phyloP scores from a whole-genome alignment of 2,329 filamentous ascomycete species.

The Aspergillus sclerotialis region DNA sequence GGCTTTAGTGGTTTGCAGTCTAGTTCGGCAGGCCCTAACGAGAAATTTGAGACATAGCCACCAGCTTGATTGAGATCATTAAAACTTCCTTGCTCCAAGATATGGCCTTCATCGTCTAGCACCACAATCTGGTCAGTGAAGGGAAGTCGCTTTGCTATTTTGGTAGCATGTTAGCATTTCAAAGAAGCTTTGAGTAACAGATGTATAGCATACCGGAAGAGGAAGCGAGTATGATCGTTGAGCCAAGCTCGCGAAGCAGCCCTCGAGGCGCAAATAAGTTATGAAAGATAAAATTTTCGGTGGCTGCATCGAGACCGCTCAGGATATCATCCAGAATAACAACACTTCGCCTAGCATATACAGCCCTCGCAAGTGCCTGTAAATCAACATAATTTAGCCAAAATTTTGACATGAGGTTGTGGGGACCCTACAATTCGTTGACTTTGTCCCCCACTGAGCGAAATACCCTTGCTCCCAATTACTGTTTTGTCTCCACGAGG shows the following conservation, averaged over 20 bases:
- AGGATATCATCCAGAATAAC: slow-evolving; percentile 47
- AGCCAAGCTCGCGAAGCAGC: slow-evolving; percentile 34
- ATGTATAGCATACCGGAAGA: slow-evolving; percentile 21
- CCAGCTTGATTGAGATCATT: slow-evolving; percentile 26
- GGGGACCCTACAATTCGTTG: slow-evolving; percentile 39
- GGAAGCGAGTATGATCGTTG: slow-evolving; percentile 35
- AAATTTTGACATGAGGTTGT: neutral
- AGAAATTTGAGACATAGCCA: slow-evolving; percentile 37
- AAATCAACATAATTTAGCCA: neutral
- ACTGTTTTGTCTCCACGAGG: slow-evolving; percentile 38
- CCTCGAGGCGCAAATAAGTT: slow-evolving; percentile 41
- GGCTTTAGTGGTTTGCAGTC: slow-evolving; percentile 14
- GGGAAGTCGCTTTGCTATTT: slow-evolving; percentile 31
- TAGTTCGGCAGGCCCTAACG: slow-evolving; percentile 26
- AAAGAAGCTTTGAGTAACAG: neutral
- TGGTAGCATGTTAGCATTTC: neutral
- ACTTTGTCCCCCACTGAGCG: slow-evolving; percentile 48
- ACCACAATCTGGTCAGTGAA: slow-evolving; percentile 38
- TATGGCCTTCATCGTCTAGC: slow-evolving; percentile 29
- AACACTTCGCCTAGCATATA: slow-evolving; percentile 43
- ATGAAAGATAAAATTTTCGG: slow-evolving; percentile 44
- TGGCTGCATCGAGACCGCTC: slow-evolving; percentile 45
- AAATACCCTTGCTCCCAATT: slow-evolving; percentile 46
- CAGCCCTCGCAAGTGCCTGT: slow-evolving; percentile 44
- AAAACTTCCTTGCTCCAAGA: slow-evolving; percentile 38